Conservation (phyloP, 1,284 basidiomycete genomes). For the Baeospora myosura region DNA sequence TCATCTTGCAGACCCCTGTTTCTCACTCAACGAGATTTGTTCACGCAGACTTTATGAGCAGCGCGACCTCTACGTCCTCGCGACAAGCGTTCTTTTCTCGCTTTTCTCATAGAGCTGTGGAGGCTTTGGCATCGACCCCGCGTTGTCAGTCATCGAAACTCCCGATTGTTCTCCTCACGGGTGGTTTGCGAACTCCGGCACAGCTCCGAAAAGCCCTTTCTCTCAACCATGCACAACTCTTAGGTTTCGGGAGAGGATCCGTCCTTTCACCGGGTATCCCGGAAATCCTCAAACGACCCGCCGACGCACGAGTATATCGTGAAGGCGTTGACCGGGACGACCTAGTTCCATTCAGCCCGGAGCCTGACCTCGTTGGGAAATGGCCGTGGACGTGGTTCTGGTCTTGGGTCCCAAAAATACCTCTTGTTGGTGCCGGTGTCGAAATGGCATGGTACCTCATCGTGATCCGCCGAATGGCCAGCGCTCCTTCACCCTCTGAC, state of each 20-base stretch:
- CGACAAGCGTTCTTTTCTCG: slow-evolving; percentile 58
- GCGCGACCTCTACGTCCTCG: slow-evolving; percentile 20
- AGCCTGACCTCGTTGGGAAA: slow-evolving; percentile 34
- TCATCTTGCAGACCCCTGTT: neutral
- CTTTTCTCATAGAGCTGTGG: slow-evolving; percentile 48
- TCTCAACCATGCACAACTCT: slow-evolving; percentile 55
- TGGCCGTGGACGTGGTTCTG: slow-evolving; percentile 17
- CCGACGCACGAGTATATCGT: slow-evolving; percentile 10
- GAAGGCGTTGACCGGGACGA: slow-evolving; percentile 16
- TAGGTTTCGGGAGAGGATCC: slow-evolving; percentile 72
- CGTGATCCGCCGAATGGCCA: slow-evolving; percentile 42
- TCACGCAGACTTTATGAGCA: slow-evolving; percentile 35
- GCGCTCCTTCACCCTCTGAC: too few relatives aligned
- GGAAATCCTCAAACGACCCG: slow-evolving; percentile 21
- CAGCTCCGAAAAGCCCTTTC: slow-evolving; percentile 51
- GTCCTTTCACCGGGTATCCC: slow-evolving; percentile 63
- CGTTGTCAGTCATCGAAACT: slow-evolving; percentile 19
- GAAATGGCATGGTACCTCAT: slow-evolving; percentile 55
- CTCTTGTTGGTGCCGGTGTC: slow-evolving; percentile 47
- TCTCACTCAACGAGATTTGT: neutral
- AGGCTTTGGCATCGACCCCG: slow-evolving; percentile 28
- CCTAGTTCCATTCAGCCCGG: slow-evolving; percentile 28
- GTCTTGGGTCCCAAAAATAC: slow-evolving; percentile 28
- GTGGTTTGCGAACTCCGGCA: slow-evolving; percentile 62
- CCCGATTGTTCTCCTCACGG: slow-evolving; percentile 74